Percentiles rank a stretch among this genome's conserved stretches.
These are phyloP conservation scores for Diplocarpon mali DNA, from an alignment of 2,329 filamentous ascomycete species.

Conservation along the genomic window DNA sequence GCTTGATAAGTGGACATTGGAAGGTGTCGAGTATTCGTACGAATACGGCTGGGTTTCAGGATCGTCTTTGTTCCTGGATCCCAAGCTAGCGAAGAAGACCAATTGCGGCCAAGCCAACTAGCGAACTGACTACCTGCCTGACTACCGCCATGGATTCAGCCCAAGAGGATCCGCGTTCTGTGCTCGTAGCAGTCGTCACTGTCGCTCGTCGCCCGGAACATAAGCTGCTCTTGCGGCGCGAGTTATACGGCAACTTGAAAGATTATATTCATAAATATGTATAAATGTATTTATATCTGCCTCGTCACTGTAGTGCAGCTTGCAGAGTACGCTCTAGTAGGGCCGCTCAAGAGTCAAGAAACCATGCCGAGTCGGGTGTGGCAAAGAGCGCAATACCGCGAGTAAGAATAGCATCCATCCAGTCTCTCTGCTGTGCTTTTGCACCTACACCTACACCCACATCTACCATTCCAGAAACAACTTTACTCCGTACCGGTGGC, in stretches of 20 bases:
- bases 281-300: too few relatives aligned
- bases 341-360: too few relatives aligned
- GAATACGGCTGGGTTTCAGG: slow-evolving; percentile 3
- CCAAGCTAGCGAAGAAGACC: background rate
- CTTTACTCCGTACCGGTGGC: background rate
- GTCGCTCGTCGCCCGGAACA: background rate
- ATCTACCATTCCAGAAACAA: background rate
- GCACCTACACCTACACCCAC: background rate
- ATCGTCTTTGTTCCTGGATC: slow-evolving; percentile 7
- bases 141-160: background rate
- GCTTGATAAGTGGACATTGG: background rate
- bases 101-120: background rate
- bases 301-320: too few relatives aligned
- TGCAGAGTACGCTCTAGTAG: too few relatives aligned
- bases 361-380: too few relatives aligned
- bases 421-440: background rate
- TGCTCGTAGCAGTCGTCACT: too few relatives aligned
- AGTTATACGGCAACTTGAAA: too few relatives aligned
- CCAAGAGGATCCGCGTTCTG: background rate
- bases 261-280: too few relatives aligned
- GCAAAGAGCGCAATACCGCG: too few relatives aligned
- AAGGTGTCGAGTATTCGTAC: too few relatives aligned
- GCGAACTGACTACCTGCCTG: background rate
- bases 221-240: background rate
- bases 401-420: too few relatives aligned